Conservation (phyloP, 495 filamentous ascomycete species). For the Acidiella bohemica region DNA sequence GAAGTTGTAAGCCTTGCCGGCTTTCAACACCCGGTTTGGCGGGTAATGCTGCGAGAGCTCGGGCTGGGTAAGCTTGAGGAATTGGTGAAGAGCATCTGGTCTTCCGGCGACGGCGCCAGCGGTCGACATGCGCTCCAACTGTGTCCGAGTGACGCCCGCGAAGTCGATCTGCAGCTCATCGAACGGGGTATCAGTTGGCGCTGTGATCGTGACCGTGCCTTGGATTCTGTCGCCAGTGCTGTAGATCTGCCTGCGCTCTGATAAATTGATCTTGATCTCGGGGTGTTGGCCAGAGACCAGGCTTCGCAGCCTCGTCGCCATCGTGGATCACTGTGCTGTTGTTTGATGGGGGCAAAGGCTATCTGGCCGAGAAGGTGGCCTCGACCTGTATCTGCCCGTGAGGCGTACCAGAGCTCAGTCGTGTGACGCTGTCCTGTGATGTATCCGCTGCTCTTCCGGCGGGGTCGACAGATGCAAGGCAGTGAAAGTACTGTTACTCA, state of each 20-base stretch:
- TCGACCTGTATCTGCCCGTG: background rate
- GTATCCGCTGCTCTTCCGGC: too few relatives aligned
- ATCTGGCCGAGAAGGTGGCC: background rate
- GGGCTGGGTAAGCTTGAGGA: conserved; percentile 74
- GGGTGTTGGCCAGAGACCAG: conserved; percentile 10
- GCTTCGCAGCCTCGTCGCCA: conserved; percentile 16
- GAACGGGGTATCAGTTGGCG: conserved; percentile 55
- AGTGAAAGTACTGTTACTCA: too few relatives aligned
- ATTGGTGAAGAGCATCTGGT: conserved; percentile 45
- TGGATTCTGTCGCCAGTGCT: conserved; percentile 48
- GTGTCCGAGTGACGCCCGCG: conserved; percentile 48
- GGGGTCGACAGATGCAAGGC: too few relatives aligned
- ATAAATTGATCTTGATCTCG: conserved; percentile 16
- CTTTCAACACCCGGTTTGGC: conserved; percentile 50
- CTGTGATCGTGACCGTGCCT: conserved; percentile 46
- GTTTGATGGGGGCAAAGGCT: background rate
- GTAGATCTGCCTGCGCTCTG: conserved; percentile 29
- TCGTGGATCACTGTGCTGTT: background rate
- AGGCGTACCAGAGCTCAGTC: background rate
- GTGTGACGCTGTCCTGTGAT: too few relatives aligned
- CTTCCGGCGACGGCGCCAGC: conserved; percentile 35
- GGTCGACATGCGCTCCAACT: conserved; percentile 37
- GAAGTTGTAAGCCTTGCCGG: conserved; percentile 53
- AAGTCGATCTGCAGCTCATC: conserved; percentile 71
- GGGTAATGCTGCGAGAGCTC: conserved; percentile 57